These are phyloP conservation scores for Apostasia shenzhenica DNA, from an alignment of 106 monocot species.

Conservation along the genomic window DNA sequence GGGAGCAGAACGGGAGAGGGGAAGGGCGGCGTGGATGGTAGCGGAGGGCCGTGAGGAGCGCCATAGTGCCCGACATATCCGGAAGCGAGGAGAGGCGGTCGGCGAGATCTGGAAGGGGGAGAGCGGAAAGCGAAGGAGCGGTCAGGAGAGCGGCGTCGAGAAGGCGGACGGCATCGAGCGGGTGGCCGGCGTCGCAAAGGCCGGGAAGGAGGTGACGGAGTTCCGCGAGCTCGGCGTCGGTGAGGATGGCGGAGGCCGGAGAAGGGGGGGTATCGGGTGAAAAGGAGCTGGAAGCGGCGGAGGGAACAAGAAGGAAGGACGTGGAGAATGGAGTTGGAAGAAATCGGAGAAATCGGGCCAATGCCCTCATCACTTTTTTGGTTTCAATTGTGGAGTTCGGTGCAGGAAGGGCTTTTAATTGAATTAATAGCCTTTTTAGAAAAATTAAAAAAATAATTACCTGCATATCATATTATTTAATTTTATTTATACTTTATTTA, in stretches of 20 bases:
- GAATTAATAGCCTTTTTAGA: no score
- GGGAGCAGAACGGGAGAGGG: constrained; percentile 26
- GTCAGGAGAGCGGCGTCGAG: constrained; percentile 39
- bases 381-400: no score
- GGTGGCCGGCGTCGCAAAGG: constrained; percentile 30
- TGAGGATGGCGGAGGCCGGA: constrained; percentile 8
- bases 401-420: no score
- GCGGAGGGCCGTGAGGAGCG: constrained; percentile 39
- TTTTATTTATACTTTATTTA: no score
- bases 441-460: no score
- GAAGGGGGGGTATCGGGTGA: not conserved
- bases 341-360: not conserved
- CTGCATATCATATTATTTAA: no score
- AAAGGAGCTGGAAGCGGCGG: not conserved
- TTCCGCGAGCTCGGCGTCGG: constrained; percentile 18
- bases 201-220: constrained; percentile 33
- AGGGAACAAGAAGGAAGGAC: not conserved
- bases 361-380: not conserved
- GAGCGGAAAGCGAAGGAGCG: constrained; percentile 16
- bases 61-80: constrained; percentile 29
- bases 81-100: constrained; percentile 29
- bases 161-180: constrained; percentile 32
- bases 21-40: constrained; percentile 37
- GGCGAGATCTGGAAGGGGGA: constrained; percentile 27
- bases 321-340: not conserved